Conservation (phyloP, 1,284 basidiomycete species). For the Cutaneotrichosporon cutaneum region DNA sequence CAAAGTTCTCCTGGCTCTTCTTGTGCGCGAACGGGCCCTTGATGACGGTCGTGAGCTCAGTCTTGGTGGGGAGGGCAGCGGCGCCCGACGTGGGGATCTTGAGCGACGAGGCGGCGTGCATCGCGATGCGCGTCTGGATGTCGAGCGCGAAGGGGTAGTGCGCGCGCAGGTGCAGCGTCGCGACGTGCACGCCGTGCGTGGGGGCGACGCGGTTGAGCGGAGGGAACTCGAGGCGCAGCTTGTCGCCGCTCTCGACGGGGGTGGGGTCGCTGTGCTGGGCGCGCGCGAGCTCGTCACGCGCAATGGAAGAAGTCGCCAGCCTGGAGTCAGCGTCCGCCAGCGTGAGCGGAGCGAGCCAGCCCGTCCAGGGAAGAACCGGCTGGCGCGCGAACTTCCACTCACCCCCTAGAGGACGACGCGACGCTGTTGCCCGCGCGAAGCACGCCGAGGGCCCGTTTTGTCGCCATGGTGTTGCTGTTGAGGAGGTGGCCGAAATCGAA, state of each 20-base stretch:
- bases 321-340: neutral
- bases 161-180: slow-evolving; percentile 77
- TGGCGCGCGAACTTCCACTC: too few relatives aligned
- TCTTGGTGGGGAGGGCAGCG: slow-evolving; percentile 70
- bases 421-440: slow-evolving; percentile 11
- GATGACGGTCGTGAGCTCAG: slow-evolving; percentile 81
- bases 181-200: slow-evolving; percentile 74
- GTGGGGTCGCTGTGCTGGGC: neutral
- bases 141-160: slow-evolving; percentile 67
- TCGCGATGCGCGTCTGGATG: slow-evolving; percentile 79
- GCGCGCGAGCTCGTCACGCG: neutral
- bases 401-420: slow-evolving; percentile 18
- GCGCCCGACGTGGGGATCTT: slow-evolving; percentile 76
- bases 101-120: slow-evolving; percentile 78
- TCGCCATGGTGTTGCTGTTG: slow-evolving; percentile 15
- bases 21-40: slow-evolving; percentile 89
- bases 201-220: slow-evolving; percentile 24
- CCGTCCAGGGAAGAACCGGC: too few relatives aligned
- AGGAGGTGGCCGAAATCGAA: neutral
- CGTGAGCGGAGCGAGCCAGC: too few relatives aligned
- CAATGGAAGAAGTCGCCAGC: neutral
- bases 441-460: slow-evolving; percentile 19
- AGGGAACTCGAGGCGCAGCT: slow-evolving; percentile 10
- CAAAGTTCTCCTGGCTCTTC: slow-evolving; percentile 95
- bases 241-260: neutral